phyloP scores from a whole-genome alignment of 352 stramenopile genomes.

The Halophytophthora batemanensis region DNA sequence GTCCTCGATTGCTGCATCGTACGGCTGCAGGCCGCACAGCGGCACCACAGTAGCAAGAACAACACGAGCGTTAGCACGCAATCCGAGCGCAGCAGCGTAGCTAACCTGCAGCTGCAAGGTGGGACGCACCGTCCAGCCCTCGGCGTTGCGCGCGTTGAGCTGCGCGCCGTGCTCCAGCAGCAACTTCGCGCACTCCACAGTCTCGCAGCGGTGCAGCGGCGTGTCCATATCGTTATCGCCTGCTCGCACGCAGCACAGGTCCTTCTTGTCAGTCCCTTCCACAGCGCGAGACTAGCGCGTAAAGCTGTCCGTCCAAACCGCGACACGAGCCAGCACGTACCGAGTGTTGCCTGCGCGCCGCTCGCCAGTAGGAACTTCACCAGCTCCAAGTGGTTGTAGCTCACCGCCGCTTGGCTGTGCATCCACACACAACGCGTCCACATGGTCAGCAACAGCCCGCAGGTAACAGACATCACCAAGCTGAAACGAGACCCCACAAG shows the following conservation, averaged over 20 bases:
- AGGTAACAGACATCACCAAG: too few species aligned
- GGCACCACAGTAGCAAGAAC: neutral
- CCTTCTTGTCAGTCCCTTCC: neutral
- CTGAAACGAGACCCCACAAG: too few species aligned
- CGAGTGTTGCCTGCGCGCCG: conserved; percentile 38
- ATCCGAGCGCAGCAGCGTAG: neutral
- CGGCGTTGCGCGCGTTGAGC: conserved; percentile 61
- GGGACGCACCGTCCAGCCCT: conserved; percentile 45
- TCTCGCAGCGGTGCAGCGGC: conserved; percentile 62
- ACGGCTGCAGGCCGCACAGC: conserved; percentile 33
- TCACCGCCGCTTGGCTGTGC: conserved; percentile 58
- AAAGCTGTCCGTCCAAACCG: neutral
- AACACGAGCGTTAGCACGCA: neutral
- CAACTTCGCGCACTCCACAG: conserved; percentile 50
- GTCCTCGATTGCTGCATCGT: conserved; percentile 61
- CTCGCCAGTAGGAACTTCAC: conserved; percentile 44
- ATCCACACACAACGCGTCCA: neutral
- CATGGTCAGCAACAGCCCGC: neutral
- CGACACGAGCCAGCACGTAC: conserved; percentile 10
- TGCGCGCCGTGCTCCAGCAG: conserved; percentile 53
- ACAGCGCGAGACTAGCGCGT: neutral
- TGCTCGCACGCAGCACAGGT: conserved; percentile 8
- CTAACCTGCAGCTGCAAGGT: neutral
- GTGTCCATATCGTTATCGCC: conserved; percentile 67
- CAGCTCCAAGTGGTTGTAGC: conserved; percentile 65